Conservation (phyloP, 2,329 filamentous ascomycete species). For the Colletotrichum tabaci region DNA sequence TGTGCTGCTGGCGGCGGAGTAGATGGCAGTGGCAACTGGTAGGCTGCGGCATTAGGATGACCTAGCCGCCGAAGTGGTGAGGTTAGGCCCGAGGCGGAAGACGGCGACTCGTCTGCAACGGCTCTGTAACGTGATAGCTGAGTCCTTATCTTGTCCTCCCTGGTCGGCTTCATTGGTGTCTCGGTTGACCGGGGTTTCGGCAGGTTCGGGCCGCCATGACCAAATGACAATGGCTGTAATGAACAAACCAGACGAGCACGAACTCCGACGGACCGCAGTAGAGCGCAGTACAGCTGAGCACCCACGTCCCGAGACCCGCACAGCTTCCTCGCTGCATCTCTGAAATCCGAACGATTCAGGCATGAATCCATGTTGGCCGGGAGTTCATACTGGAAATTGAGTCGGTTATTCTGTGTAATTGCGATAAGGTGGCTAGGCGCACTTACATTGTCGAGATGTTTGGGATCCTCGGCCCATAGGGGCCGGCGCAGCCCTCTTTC, state of each 20-base stretch:
- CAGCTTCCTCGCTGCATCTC: constrained; percentile 76
- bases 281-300: constrained; percentile 89
- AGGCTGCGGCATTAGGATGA: constrained; percentile 69
- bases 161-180: constrained; percentile 49
- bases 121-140: constrained; percentile 59
- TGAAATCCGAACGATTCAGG: constrained; percentile 81
- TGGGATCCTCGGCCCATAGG: constrained; percentile 80
- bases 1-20: constrained; percentile 55
- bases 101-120: constrained; percentile 25
- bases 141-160: constrained; percentile 55
- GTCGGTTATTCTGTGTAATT: constrained; percentile 34
- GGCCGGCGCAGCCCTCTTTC: constrained; percentile 79
- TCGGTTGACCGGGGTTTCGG: constrained; percentile 56
- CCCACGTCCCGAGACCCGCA: constrained; percentile 91
- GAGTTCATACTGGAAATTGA: constrained; percentile 64
- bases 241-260: constrained; percentile 90
- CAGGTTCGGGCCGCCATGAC: constrained; percentile 65
- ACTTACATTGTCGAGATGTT: constrained; percentile 72
- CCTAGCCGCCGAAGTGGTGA: constrained; percentile 66
- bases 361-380: constrained; percentile 77
- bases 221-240: constrained; percentile 84
- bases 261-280: constrained; percentile 87
- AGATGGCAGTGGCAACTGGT: constrained; percentile 62
- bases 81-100: constrained; percentile 50
- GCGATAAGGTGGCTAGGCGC: not conserved